Evolutionary conservation across 1,284 basidiomycete species (phyloP).

Genomic region (Phenoliferia sp.): DNA sequence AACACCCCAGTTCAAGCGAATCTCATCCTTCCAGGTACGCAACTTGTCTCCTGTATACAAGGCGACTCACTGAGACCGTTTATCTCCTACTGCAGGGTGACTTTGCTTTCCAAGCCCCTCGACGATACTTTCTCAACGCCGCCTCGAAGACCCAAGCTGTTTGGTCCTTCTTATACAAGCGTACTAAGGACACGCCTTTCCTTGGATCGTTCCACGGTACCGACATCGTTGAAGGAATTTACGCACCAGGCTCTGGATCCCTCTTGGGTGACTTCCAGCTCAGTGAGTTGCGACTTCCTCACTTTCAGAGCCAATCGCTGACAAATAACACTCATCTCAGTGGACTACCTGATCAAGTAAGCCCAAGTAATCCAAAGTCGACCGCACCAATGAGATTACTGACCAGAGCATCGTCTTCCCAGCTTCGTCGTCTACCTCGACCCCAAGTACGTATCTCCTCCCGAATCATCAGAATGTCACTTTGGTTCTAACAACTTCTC

Average conservation of each 20-base stretch:
- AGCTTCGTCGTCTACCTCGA: neutral
- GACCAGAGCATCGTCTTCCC: neutral
- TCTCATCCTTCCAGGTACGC: conserved; percentile 44
- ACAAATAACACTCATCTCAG: neutral
- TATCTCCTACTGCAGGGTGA: conserved; percentile 48
- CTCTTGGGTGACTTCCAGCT: neutral
- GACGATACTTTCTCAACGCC: conserved; percentile 52
- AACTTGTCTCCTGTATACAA: neutral
- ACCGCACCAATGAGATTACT: neutral
- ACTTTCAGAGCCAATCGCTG: neutral
- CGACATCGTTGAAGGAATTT: neutral
- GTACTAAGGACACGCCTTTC: neutral
- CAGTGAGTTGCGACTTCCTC: neutral
- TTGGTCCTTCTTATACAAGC: conserved; percentile 45
- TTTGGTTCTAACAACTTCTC: no score
- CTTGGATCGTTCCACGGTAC: neutral
- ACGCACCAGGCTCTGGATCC: neutral
- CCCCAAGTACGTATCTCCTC: no score
- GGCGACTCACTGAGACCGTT: neutral
- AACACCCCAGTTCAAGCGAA: conserved; percentile 53
- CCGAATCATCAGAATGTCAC: no score
- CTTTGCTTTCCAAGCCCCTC: conserved; percentile 53
- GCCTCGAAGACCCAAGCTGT: conserved; percentile 45
- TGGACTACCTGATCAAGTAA: neutral
- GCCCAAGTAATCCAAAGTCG: no score